Base-by-base conservation (phyloP, 352 stramenopile genomes). In the Phytophthora citrophthora region DNA sequence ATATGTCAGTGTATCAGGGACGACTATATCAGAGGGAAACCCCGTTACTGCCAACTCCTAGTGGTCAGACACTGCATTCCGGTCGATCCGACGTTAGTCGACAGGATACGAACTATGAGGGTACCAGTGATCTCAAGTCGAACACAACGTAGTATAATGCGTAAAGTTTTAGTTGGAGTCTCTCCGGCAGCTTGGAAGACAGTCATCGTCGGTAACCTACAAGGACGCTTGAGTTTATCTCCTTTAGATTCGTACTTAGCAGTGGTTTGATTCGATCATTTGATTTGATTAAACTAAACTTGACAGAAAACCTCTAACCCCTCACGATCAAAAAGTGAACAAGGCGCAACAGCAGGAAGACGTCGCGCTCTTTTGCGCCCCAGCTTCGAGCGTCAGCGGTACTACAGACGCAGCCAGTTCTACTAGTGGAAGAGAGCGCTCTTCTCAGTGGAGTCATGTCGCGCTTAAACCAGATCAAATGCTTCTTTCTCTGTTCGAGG, bases 241-340 rank as follows among this genome's bases (percentile, higher is more conserved):
- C 36, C 43, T 57, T 23, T 74, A 77, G 44, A 74, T 63, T 64
- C 69, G 64, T 68, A 74, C 69, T 68, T 77, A 72, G 50, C 24
- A 10, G 23, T 6, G 12, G n/a, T 11, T 23, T 49, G 15, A 45
- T 26, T 40, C 12, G 29, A 34, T 34, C 29, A 34, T 34, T 34
- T 34, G 29, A 61, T 39, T 64, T 64, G 56, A 29, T 32, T 40
- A 39, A 52, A 57, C 24, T 63, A 56, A 51, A 27, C 18, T 39
- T 31, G 43, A 39, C 47, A 32, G 34, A 45, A 15, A 59, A 53
- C 39, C 13, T 36, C 16, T 8, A n/a, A 41, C 45, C 34, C 43
- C 27, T 60, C 31, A 32, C 38, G 64, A 68, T 60, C 57, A 54
- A 67, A 34, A 34, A 34, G 29, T 9, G 8, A 27, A 2, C 24